These are phyloP conservation scores for Acer campestre DNA, from an alignment of 345 rosid genomes.

Conservation along the genomic window DNA sequence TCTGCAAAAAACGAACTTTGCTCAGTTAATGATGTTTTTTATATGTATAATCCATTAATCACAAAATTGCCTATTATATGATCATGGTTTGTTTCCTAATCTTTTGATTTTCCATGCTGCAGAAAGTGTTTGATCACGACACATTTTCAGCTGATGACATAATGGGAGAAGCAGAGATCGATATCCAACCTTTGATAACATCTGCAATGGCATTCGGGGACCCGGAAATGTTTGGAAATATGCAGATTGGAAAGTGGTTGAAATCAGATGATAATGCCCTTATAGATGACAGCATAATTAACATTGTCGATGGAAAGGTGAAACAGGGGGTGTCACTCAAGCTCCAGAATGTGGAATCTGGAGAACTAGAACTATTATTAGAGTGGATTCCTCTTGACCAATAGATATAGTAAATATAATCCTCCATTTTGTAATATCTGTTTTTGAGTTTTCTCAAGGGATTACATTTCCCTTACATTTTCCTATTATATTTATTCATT, in stretches of 20 bases:
- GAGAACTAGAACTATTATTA: conserved; percentile 71
- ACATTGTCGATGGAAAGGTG: conserved; percentile 93
- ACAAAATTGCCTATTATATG: not conserved
- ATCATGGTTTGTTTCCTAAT: not conserved
- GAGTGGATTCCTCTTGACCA: conserved; percentile 88
- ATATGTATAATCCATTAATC: not conserved
- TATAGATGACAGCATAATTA: conserved; percentile 75
- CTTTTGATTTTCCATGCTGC: conserved; percentile 28
- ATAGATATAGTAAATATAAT: conserved; percentile 29
- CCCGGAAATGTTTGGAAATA: conserved; percentile 83
- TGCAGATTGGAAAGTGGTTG: conserved; percentile 98
- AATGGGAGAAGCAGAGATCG: conserved; percentile 98
- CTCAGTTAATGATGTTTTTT: not conserved
- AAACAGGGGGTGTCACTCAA: conserved; percentile 66
- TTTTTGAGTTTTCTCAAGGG: not conserved
- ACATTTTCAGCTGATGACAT: conserved; percentile 96
- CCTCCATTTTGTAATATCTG: not conserved
- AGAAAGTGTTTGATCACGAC: conserved; percentile 87
- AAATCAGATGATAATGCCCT: conserved; percentile 88
- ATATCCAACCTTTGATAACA: conserved; percentile 85
- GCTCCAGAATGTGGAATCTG: conserved; percentile 97
- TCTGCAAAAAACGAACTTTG: not conserved
- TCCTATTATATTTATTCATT: conserved; percentile 14
- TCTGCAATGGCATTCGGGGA: conserved; percentile 96
- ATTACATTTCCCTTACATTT: not conserved